Evolutionary conservation across 495 filamentous ascomycete genomes (phyloP), one percentile per base, ranked within the genome.

Genomic region (Lepraria neglecta): DNA sequence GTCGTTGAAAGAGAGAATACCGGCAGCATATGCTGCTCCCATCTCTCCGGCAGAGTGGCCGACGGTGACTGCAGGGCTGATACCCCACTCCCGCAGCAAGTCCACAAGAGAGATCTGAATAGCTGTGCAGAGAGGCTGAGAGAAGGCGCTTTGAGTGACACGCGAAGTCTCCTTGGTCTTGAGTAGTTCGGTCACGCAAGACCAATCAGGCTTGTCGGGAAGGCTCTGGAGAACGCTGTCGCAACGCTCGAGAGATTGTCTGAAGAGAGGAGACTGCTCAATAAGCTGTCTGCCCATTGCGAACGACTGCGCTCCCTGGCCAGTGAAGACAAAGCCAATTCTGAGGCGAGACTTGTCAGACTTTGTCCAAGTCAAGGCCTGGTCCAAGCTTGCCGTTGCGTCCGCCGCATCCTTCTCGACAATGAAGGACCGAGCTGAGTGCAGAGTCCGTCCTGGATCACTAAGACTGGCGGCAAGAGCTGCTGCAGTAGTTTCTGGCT

Each of bases 221-320:
- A 71, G 61, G 14, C n/a, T 27, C 27, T 62, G 55, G 12, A 69
- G 62, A 17, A 68, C 52, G 5, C 44, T 38, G 30, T 70, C 69
- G 59, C 65, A 68, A n/a, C 44, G 43, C 31, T 68, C 51, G 6
- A 77, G 54, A 9, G 68, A 65, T 6, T 65, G 47, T 19, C 67
- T 42, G 66, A 78, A 78, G n/a, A 74, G 48, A 6, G 71, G 69
- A 48, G 71, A 75, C 1, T 65, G 28, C 3, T 68, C 51, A 9
- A 77, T 56, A 12, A 81, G 52, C 15, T 74, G 69, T 31, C 65
- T 62, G 11, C 75, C 78, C 77, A 80, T 81, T 2, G 65, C 67
- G 7, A 61, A 59, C 66, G 70, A 76, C 38, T 78, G 77, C 2
- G 75, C 76, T 14, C 77, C 77, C 62, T 79, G 77, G 5, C 77